phyloP scores from a whole-genome alignment of 1,284 basidiomycete genomes.

The Boletellus dicymbophilus region DNA sequence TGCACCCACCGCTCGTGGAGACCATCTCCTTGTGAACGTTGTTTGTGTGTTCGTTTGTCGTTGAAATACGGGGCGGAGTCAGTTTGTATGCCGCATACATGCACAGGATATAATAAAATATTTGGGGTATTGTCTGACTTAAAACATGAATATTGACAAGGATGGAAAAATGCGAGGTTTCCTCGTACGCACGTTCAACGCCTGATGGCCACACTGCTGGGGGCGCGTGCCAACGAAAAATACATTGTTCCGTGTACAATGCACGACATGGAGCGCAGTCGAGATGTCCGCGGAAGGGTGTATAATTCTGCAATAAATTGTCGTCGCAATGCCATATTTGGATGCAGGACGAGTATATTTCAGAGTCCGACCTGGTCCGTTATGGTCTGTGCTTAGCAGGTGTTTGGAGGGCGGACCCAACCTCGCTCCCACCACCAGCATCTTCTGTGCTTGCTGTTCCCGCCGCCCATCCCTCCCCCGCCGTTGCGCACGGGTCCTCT shows the following conservation, averaged over 20 bases:
- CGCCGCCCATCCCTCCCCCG: constrained; percentile 16
- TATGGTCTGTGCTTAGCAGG: constrained; percentile 40
- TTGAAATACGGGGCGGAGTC: no score
- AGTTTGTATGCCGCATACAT: no score
- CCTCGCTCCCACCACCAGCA: constrained; percentile 43
- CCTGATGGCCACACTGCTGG: constrained; percentile 21
- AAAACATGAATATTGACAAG: constrained; percentile 5
- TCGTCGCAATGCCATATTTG: constrained; percentile 12
- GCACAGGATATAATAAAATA: constrained; percentile 11
- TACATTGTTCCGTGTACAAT: no score
- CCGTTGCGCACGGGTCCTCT: constrained; percentile 23
- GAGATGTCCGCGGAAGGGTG: constrained; percentile 10
- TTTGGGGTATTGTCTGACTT: no score
- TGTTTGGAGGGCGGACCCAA: constrained; percentile 41
- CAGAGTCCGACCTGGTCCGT: constrained; percentile 35
- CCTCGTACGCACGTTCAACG: constrained; percentile 31
- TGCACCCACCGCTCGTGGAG: constrained; percentile 1
- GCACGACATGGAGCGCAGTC: no score
- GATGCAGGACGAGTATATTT: constrained; percentile 22
- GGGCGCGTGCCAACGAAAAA: no score
- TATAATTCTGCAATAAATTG: constrained; percentile 22
- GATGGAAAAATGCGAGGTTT: no score
- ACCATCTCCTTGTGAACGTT: neutral
- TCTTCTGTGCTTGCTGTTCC: constrained; percentile 33
- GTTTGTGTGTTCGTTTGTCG: constrained; percentile 9